Base-by-base conservation (phyloP, 768 basidiomycete species). In the Boletus bicolor region DNA sequence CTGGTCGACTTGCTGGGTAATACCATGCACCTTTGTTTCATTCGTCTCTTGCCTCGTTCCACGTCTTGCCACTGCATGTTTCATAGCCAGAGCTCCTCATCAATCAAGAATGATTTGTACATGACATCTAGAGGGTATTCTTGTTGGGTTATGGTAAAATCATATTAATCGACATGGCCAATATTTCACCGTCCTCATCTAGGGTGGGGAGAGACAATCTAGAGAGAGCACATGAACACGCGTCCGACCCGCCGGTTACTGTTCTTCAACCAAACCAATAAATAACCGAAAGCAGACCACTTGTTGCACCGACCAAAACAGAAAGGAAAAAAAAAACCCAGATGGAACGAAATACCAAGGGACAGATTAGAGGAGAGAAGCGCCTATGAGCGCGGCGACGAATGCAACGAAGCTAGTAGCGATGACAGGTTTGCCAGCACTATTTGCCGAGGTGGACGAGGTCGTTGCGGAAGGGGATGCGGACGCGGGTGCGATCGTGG, bases 361-460 rank as follows among this genome's bases (percentile, higher is more conserved):
- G 15, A 10, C 11, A 6, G 49, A 54, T 68, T 36, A 70, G 17
- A 70, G 24, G 19, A 70, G 30, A 14, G 59, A 39, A 42, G 58
- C 60, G 15, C 68, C 60, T 7, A 71, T n/a, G n/a, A 69, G 48
- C 2, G 54, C 51, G 6, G 68, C 62, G 26, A 53, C 58, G 24
- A 64, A 30, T 3, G 56, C 70, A 15, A 70, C 54, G 7, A 67
- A 21, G 17, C 69, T 56, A 1, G 66, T 64, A 7, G 70, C 46
- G 10, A 70, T 48, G 24, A 54, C 56, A n/a, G 64, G 56, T 39
- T 58, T 72, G 53, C 50, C 61, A n/a, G 70, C 69, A 21, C 59
- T 51, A 15, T 53, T 64, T 14, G 62, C 41, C 12, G 63, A 26
- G 2, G 53, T 1, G 6, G 52, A 12, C 3, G 55, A 4, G 0